Percentiles rank a stretch among this genome's conserved stretches.
phyloP scores from a whole-genome alignment of 345 rosid genomes.

The Pistacia vera region DNA sequence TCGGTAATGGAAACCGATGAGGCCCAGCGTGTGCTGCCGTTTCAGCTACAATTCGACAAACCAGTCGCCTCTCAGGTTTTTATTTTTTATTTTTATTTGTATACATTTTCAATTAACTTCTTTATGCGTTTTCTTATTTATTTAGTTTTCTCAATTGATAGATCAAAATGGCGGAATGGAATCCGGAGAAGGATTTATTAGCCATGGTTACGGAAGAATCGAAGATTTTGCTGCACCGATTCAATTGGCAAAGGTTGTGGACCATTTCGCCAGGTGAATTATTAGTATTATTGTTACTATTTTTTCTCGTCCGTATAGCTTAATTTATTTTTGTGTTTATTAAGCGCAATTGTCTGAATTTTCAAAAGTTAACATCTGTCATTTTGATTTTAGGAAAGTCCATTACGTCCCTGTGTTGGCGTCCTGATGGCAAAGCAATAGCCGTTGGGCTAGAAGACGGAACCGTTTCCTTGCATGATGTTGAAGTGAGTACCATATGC shows the following conservation, averaged over 20 bases:
- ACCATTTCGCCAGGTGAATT: constrained; percentile 63
- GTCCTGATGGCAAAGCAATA: constrained; percentile 86
- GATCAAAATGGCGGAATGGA: constrained; percentile 82
- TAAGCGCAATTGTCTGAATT: neutral
- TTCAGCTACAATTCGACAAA: constrained; percentile 87
- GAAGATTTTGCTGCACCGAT: constrained; percentile 72
- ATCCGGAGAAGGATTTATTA: constrained; percentile 80
- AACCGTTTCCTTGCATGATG: constrained; percentile 75
- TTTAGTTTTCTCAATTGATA: constrained; percentile 15
- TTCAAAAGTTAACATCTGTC: neutral
- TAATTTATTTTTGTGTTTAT: neutral
- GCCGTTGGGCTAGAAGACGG: constrained; percentile 93
- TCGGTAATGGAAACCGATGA: constrained; percentile 75
- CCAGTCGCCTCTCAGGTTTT: constrained; percentile 78
- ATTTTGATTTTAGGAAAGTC: constrained; percentile 47
- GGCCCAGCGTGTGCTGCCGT: constrained; percentile 51
- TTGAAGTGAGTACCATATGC: constrained; percentile 55
- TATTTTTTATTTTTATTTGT: constrained; percentile 6
- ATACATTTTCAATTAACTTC: neutral
- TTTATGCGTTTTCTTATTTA: neutral
- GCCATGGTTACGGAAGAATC: constrained; percentile 86
- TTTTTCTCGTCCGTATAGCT: neutral
- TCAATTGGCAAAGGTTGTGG: constrained; percentile 97
- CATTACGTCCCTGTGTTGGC: constrained; percentile 80
- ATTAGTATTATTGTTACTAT: neutral